Conservation (phyloP, 2,329 filamentous ascomycete genomes). For the Aschersonia sp. region DNA sequence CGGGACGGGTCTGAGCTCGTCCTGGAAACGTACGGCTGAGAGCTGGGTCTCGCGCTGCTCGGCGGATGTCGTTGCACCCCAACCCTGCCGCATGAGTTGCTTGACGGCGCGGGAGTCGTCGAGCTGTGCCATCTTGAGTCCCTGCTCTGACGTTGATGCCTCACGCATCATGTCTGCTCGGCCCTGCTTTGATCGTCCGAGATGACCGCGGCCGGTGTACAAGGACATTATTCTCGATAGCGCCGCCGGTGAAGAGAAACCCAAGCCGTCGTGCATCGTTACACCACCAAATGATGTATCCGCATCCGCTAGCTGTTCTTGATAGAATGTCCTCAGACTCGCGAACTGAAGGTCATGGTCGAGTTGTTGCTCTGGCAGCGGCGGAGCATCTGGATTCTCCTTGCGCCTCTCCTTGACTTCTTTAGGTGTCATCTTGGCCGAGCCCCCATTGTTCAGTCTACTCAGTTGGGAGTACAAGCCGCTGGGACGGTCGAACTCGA, state of each 20-base stretch:
- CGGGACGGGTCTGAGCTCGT: conserved; percentile 68
- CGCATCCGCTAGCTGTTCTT: conserved; percentile 56
- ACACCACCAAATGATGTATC: conserved; percentile 35
- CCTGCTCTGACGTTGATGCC: conserved; percentile 55
- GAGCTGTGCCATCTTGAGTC: conserved; percentile 47
- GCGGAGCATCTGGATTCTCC: conserved; percentile 23
- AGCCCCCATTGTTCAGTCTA: conserved; percentile 51
- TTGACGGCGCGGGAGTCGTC: conserved; percentile 49
- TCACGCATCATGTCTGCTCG: conserved; percentile 69
- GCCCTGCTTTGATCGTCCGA: conserved; percentile 49
- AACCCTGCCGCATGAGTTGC: conserved; percentile 43
- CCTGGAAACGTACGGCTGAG: conserved; percentile 47
- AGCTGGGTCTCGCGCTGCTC: conserved; percentile 34
- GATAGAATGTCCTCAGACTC: conserved; percentile 68
- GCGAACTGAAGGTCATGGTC: conserved; percentile 59
- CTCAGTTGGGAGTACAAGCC: conserved; percentile 72
- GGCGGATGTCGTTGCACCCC: conserved; percentile 43
- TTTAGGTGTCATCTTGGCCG: conserved; percentile 31
- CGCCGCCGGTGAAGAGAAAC: conserved; percentile 64
- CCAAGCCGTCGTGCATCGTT: conserved; percentile 22
- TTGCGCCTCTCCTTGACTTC: conserved; percentile 38
- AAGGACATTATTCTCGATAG: conserved; percentile 83
- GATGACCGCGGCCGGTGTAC: conserved; percentile 55
- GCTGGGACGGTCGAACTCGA: conserved; percentile 80
- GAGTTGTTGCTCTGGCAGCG: conserved; percentile 29